These are phyloP conservation scores for Ceratocystis huliohia DNA, from an alignment of 2,329 filamentous ascomycete genomes.

Conservation along the genomic window DNA sequence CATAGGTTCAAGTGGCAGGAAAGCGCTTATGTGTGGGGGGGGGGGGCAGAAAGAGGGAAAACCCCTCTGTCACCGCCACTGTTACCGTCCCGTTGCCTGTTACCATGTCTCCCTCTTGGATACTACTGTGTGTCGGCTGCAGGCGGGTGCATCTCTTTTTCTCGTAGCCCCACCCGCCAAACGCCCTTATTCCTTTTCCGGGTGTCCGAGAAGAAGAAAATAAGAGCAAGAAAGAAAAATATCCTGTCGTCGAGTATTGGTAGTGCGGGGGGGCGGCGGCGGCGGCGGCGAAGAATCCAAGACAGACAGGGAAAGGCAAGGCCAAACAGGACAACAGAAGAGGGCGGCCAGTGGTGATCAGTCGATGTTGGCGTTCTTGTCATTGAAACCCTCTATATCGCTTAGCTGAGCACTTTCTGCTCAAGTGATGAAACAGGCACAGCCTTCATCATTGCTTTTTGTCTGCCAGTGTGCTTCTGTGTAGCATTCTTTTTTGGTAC, in stretches of 20 bases:
- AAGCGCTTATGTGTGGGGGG: neutral
- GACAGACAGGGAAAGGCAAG: too few species aligned
- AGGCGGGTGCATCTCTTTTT: neutral
- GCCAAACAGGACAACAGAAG: neutral
- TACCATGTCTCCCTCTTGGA: neutral
- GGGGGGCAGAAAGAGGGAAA: neutral
- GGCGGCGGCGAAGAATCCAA: too few species aligned
- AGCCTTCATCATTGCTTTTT: neutral
- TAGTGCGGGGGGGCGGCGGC: too few species aligned
- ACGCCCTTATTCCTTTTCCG: neutral
- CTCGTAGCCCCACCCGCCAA: conserved; percentile 1
- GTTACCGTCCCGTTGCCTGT: neutral
- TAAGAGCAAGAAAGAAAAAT: neutral
- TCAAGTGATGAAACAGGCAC: conserved; percentile 10
- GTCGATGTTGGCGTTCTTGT: neutral
- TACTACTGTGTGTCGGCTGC: too few species aligned
- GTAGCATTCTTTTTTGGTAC: neutral
- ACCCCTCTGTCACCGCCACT: neutral
- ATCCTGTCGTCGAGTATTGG: neutral
- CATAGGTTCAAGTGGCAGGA: neutral
- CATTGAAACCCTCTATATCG: neutral
- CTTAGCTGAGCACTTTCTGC: neutral
- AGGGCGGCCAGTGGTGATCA: neutral
- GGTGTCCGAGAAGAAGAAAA: neutral
- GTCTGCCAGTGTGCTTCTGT: neutral